These are phyloP conservation scores for Aspergillus carlsbadensis DNA, from an alignment of 495 filamentous ascomycete species.

Conservation along the genomic window DNA sequence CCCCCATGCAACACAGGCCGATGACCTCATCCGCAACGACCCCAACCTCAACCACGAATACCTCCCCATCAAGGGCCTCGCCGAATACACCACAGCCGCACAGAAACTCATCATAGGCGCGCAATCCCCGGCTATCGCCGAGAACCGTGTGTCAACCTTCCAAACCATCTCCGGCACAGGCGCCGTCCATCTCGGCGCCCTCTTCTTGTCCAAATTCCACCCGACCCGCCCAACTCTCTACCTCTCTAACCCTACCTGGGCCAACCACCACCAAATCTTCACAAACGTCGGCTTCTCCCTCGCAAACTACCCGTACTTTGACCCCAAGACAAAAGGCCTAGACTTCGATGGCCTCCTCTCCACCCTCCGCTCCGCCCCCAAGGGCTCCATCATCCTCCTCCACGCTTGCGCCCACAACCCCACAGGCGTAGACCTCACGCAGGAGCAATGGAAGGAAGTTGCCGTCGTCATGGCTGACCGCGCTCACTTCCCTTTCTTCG, in stretches of 20 bases:
- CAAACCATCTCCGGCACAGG: constrained; percentile 63
- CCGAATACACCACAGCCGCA: constrained; percentile 80
- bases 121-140: constrained; percentile 75
- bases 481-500: constrained; percentile 97
- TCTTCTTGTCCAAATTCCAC: constrained; percentile 57
- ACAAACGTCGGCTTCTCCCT: constrained; percentile 79
- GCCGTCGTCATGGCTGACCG: constrained; percentile 69
- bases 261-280: constrained; percentile 99
- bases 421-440: constrained; percentile 92
- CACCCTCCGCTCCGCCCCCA: constrained; percentile 64
- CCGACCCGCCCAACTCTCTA: constrained; percentile 67
- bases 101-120: constrained; percentile 84
- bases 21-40: constrained; percentile 81
- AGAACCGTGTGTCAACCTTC: constrained; percentile 69
- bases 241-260: constrained; percentile 94
- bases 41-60: constrained; percentile 97
- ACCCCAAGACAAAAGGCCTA: constrained; percentile 77
- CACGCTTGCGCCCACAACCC: constrained; percentile 99
- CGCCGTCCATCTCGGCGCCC: constrained; percentile 55
- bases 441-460: constrained; percentile 91
- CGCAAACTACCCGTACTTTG: constrained; percentile 91
- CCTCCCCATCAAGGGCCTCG: constrained; percentile 88
- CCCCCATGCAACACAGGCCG: constrained; percentile 60
- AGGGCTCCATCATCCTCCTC: constrained; percentile 82
- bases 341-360: constrained; percentile 85